These are phyloP conservation scores for Blastobotrys illinoisensis DNA, from an alignment of 1,139 yeast genomes.

Conservation along the genomic window DNA sequence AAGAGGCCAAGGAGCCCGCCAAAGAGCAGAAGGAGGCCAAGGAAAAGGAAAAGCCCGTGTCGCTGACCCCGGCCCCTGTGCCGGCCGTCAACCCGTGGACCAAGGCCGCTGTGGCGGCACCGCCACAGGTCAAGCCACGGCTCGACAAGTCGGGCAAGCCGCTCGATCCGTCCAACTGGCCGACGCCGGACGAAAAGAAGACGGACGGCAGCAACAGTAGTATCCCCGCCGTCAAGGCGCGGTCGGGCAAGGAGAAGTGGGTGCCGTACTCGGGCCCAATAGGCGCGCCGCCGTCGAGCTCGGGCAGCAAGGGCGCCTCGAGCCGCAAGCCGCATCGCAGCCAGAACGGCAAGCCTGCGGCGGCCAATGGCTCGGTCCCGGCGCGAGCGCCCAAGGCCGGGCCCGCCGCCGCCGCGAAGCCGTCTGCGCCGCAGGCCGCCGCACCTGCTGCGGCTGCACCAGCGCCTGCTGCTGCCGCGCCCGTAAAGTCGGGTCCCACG, in stretches of 20 bases:
- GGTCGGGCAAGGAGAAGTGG: slow-evolving; percentile 73
- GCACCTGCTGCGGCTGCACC: neutral
- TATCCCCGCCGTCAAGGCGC: slow-evolving; percentile 32
- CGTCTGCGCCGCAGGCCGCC: neutral
- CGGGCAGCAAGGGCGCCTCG: neutral
- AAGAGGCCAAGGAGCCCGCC: slow-evolving; percentile 1
- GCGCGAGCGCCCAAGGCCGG: neutral
- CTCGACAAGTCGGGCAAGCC: slow-evolving; percentile 14
- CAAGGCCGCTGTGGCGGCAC: slow-evolving; percentile 18
- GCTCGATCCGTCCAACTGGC: slow-evolving; percentile 51
- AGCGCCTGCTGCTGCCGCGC: slow-evolving; percentile 1
- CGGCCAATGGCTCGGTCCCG: neutral
- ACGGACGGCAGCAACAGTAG: slow-evolving; percentile 24
- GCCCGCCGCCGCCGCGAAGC: neutral
- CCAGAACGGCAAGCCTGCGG: neutral
- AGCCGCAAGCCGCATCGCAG: neutral
- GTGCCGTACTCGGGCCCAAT: slow-evolving; percentile 51
- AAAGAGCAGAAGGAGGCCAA: slow-evolving; percentile 4
- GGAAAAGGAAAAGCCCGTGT: slow-evolving; percentile 20
- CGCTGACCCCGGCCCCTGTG: slow-evolving; percentile 41
- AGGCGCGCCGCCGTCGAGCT: slow-evolving; percentile 1
- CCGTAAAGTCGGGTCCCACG: slow-evolving; percentile 10
- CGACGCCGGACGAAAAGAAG: slow-evolving; percentile 44
- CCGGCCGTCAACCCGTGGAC: slow-evolving; percentile 40
- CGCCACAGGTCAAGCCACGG: slow-evolving; percentile 11